Evolutionary conservation across 2,329 filamentous ascomycete species (phyloP).

Genomic region (Nakataea oryzae): DNA sequence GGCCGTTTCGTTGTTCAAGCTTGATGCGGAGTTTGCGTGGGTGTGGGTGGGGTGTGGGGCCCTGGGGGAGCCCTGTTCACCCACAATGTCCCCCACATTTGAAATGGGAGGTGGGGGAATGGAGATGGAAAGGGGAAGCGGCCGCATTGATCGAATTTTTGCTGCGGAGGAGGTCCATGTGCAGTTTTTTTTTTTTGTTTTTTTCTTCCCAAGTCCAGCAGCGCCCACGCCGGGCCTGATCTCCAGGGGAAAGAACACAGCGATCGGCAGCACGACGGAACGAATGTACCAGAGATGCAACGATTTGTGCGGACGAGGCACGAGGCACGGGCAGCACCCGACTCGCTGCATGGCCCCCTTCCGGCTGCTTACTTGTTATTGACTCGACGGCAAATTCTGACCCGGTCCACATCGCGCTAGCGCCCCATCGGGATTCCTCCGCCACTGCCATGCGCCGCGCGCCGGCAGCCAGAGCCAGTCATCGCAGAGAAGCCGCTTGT

Average conservation of each 20-base stretch:
- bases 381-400: no score
- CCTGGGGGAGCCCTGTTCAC: not conserved
- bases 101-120: not conserved
- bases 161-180: no score
- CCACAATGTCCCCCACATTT: not conserved
- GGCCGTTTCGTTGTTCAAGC: slow-evolving; percentile 1
- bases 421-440: not conserved
- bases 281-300: not conserved
- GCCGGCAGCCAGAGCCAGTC: not conserved
- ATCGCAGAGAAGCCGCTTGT: not conserved
- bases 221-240: no score
- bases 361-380: not conserved
- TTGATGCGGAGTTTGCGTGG: not conserved
- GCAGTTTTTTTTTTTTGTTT: no score
- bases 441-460: not conserved
- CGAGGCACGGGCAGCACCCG: not conserved
- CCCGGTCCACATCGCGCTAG: not conserved
- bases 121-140: not conserved
- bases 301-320: not conserved
- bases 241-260: not conserved
- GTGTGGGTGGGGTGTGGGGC: not conserved
- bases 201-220: no score
- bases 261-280: not conserved
- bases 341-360: not conserved
- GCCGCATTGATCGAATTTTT: no score